These are phyloP conservation scores for Zasmidium cellare DNA, from an alignment of 2,329 filamentous ascomycete species.

Conservation along the genomic window DNA sequence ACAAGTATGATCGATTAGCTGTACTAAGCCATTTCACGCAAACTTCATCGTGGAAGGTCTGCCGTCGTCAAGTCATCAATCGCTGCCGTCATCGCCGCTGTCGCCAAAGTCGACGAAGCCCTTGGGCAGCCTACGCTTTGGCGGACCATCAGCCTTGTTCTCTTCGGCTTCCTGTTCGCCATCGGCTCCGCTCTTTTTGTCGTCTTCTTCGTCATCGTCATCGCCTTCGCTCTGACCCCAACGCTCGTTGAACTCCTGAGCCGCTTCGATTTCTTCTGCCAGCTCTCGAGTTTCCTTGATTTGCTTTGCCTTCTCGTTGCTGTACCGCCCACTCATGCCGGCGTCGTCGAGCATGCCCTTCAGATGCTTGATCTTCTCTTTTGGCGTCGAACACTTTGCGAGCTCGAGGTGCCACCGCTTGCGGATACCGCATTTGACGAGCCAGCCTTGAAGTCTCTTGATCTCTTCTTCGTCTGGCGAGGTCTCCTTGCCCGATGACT, in stretches of 20 bases:
- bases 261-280: constrained; percentile 77
- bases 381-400: constrained; percentile 69
- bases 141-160: constrained; percentile 7
- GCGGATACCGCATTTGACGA: constrained; percentile 86
- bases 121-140: constrained; percentile 29
- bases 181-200: constrained; percentile 16
- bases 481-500: constrained; percentile 35
- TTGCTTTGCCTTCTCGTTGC: constrained; percentile 75
- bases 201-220: constrained; percentile 16
- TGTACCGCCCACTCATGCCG: constrained; percentile 89
- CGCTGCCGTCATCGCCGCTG: constrained; percentile 34
- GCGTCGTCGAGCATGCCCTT: constrained; percentile 74
- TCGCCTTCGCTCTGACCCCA: constrained; percentile 61
- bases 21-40: too few species aligned
- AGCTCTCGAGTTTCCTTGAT: constrained; percentile 89
- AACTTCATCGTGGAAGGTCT: too few species aligned
- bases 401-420: constrained; percentile 91
- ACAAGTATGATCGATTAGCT: not conserved
- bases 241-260: constrained; percentile 74
- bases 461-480: constrained; percentile 74
- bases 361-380: constrained; percentile 80
- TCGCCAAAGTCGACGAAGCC: constrained; percentile 40
- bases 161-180: constrained; percentile 16
- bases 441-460: constrained; percentile 81
- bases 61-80: constrained; percentile 16